Evolutionary conservation across 2,329 filamentous ascomycete species (phyloP).

Genomic region (Alternaria sp.): DNA sequence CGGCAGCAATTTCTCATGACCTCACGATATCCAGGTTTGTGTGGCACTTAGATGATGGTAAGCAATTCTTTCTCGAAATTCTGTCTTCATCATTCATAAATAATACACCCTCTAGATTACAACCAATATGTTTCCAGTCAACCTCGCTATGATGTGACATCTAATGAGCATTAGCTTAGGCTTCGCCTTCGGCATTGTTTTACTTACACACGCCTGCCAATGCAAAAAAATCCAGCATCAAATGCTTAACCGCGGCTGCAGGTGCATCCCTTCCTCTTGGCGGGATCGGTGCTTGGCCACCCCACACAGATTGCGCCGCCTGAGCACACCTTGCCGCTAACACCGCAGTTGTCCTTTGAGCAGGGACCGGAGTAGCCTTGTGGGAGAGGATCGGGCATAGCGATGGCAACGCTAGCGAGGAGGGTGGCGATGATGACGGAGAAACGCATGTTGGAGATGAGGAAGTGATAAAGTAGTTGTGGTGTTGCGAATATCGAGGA

Average conservation of each 20-base stretch:
- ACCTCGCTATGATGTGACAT: neutral
- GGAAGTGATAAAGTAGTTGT: neutral
- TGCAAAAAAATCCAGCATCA: neutral
- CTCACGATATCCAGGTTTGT: neutral
- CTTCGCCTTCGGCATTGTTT: rapidly evolving
- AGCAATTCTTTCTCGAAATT: neutral
- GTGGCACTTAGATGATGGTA: neutral
- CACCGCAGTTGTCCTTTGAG: constrained; percentile 16
- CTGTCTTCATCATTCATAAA: neutral
- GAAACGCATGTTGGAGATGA: constrained; percentile 16
- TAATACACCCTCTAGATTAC: neutral
- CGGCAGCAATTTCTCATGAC: neutral
- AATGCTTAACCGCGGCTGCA: constrained; percentile 17
- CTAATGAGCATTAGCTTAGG: neutral
- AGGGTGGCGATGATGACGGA: constrained; percentile 20
- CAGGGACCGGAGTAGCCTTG: constrained; percentile 30
- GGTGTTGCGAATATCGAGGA: neutral
- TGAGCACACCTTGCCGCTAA: constrained; percentile 7
- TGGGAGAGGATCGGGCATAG: constrained; percentile 30
- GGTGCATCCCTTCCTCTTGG: constrained; percentile 21
- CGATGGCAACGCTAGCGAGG: constrained; percentile 20
- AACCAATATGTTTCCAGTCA: neutral
- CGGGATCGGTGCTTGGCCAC: constrained; percentile 17
- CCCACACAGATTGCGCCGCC: constrained; percentile 12
- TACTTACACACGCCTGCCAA: neutral